Percentiles rank a stretch among this genome's conserved stretches.
Evolutionary conservation across 2,329 filamentous ascomycete species (phyloP).

Genomic region (Capronia coronata): DNA sequence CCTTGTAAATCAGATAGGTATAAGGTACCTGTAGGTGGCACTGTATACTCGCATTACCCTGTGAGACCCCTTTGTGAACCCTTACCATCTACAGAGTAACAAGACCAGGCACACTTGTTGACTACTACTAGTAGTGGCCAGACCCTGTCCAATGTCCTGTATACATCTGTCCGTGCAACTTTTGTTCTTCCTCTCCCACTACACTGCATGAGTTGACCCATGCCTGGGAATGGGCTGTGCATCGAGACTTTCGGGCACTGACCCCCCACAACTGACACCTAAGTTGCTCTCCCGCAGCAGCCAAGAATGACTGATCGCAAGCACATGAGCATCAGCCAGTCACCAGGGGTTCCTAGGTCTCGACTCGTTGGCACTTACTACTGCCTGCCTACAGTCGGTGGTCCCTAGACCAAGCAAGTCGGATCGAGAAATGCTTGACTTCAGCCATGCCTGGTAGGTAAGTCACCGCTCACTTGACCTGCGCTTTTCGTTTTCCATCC

Average conservation of each 20-base stretch:
- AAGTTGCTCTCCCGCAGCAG: neutral
- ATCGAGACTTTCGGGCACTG: neutral
- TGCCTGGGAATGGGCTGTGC: neutral
- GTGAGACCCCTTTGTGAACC: neutral
- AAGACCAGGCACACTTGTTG: too few species aligned
- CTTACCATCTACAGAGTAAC: too few species aligned
- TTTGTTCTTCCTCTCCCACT: too few species aligned
- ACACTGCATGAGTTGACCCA: neutral
- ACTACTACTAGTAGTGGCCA: too few species aligned
- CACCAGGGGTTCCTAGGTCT: too few species aligned
- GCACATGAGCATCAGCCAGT: neutral
- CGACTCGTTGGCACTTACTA: neutral
- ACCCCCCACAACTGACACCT: neutral
- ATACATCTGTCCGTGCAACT: too few species aligned
- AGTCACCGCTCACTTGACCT: too few species aligned
- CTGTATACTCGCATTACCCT: neutral
- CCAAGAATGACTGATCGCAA: neutral
- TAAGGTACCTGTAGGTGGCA: neutral
- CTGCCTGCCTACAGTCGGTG: too few species aligned
- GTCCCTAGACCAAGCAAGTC: neutral
- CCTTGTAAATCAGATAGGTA: neutral
- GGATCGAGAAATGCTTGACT: too few species aligned
- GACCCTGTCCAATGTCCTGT: too few species aligned
- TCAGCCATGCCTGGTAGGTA: too few species aligned
- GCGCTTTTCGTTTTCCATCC: neutral